Conservation (phyloP, 1,284 basidiomycete species). For the Leccinum pallidistipes region DNA sequence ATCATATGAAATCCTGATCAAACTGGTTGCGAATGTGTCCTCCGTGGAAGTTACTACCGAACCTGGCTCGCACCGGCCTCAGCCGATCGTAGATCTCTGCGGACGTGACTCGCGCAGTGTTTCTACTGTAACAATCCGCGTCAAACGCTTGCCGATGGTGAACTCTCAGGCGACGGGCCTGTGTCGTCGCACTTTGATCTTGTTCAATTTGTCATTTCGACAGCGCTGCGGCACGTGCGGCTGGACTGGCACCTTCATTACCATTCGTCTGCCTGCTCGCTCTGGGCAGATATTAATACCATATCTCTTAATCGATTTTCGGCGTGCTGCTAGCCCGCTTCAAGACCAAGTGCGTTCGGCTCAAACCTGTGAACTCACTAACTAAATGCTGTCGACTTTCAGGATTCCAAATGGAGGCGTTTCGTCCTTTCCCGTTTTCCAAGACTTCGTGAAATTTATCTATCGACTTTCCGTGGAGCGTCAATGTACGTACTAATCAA, state of each 20-base stretch:
- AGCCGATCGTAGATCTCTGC: constrained; percentile 8
- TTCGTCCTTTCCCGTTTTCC: not conserved
- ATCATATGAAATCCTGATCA: not conserved
- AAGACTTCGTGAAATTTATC: not conserved
- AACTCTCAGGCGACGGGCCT: not conserved
- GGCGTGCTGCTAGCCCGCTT: not conserved
- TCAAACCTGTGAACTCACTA: constrained; percentile 5
- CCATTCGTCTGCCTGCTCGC: not conserved
- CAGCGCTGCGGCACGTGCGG: constrained; percentile 7
- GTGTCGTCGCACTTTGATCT: not conserved
- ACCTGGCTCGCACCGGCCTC: not conserved
- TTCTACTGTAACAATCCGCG: not conserved
- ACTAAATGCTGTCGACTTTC: constrained; percentile 8
- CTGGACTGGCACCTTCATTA: not conserved
- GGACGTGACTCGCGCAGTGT: constrained; percentile 6
- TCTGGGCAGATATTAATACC: constrained; percentile 4
- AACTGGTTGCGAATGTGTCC: not conserved
- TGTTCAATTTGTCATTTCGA: not conserved
- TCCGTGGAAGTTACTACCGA: not conserved
- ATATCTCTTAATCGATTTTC: not conserved
- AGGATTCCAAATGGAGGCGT: constrained; percentile 7
- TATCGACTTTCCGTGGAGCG: not conserved
- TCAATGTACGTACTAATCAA: not conserved
- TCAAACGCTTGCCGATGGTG: not conserved
- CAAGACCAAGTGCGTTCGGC: constrained; percentile 1